Base-by-base conservation (phyloP, 495 filamentous ascomycete species). In the Tetracladium setigerum region DNA sequence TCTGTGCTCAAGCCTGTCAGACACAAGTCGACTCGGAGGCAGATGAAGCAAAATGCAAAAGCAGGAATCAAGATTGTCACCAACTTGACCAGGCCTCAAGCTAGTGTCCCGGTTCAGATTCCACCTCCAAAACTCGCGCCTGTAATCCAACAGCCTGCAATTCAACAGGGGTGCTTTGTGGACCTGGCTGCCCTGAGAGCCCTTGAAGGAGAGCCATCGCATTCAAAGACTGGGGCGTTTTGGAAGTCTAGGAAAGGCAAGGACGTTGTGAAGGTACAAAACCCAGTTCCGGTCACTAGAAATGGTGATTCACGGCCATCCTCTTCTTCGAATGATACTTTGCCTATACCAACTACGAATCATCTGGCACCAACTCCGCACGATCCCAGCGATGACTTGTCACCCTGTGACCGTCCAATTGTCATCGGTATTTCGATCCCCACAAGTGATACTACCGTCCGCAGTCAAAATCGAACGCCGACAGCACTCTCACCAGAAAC, bases 391-490 rank as follows among this genome's bases (percentile, higher is more conserved):
- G 46, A 44, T n/a, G 84, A 83, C 33, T 65, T 95, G 2, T 91
- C 87, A 5, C 88, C 88, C 0, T 80, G 72, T 5, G 82, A 87
- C 54, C 67, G 84, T 19, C 77, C 84, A 12, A 88, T 95, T 35
- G 71, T 86, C 54, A 94, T 95, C 48, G 89, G 87, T 0, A 75
- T 94, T 7, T 75, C 74, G 3, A 75, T 92, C 27, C 82, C 86
- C 10, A 72, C 72, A 6, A 71, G 77, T 27, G 74, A 79, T 16
- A 59, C 82, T 3, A 62, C 71, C 5, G 15, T 52, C 15, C 45
- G 31, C 30, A 53, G 44, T 19, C 45, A 50, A 17, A 35, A 38
- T 38, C 49, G 42, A 13, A 49, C 57, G 49, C 12, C 66, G 63
- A 41, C 69, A 67, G 4, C 59, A 63, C 5, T 79, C 75, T 2